phyloP scores from a whole-genome alignment of 371 early-diverging fungal genomes.

The Batkoa obscura region DNA sequence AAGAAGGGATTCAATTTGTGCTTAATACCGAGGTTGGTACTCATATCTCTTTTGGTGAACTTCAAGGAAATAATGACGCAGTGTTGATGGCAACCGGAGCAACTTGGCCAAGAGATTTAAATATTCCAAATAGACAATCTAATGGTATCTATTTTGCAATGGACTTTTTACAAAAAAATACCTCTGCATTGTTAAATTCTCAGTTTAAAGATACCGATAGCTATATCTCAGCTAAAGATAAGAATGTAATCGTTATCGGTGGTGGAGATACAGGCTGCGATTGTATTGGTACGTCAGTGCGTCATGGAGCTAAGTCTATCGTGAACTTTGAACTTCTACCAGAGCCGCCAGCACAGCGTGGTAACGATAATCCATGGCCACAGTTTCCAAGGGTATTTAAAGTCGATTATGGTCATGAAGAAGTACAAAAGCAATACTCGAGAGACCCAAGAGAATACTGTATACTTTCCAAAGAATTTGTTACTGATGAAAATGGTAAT shows the following conservation, averaged over 20 bases:
- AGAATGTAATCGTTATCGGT: conserved; percentile 90
- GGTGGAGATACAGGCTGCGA: conserved; percentile 96
- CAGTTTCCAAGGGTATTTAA: conserved; percentile 82
- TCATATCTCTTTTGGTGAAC: conserved; percentile 38
- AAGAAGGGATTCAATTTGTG: conserved; percentile 79
- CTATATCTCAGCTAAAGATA: conserved; percentile 73
- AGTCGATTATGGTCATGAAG: conserved; percentile 90
- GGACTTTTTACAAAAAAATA: conserved; percentile 84
- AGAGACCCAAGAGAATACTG: conserved; percentile 88
- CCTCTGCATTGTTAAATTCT: conserved; percentile 64
- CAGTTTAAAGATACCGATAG: conserved; percentile 39
- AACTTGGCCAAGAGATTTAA: conserved; percentile 89
- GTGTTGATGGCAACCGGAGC: conserved; percentile 84
- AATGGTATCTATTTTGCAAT: conserved; percentile 93
- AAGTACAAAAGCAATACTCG: conserved; percentile 69
- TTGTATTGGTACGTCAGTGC: conserved; percentile 83
- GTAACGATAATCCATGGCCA: conserved; percentile 90
- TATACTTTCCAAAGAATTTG: conserved; percentile 82
- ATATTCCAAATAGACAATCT: conserved; percentile 65
- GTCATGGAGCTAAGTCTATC: conserved; percentile 79
- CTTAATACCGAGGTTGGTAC: conserved; percentile 73
- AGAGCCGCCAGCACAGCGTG: conserved; percentile 64
- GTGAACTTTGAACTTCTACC: conserved; percentile 92
- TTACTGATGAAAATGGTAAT: conserved; percentile 60
- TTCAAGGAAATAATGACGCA: conserved; percentile 54